Evolutionary conservation across 148 eudicot genomes (phyloP).

Genomic region (Talinum fruticosum): DNA sequence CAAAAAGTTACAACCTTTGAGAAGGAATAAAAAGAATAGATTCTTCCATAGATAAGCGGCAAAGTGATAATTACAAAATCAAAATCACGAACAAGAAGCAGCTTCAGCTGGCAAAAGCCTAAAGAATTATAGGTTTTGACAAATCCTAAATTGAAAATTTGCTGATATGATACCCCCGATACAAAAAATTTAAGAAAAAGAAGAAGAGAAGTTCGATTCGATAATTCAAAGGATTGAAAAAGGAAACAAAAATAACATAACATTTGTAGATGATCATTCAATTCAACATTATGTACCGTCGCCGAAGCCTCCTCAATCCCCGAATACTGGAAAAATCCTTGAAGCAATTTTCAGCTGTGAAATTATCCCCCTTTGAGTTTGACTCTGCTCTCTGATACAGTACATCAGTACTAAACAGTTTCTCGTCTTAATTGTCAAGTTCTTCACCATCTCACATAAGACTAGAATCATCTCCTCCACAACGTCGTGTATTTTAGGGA

Average conservation of each 20-base stretch:
- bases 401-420: too few relatives aligned
- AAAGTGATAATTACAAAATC: not conserved
- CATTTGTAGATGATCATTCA: too few relatives aligned
- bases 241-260: too few relatives aligned
- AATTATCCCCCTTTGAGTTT: not conserved
- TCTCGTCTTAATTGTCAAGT: too few relatives aligned
- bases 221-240: not conserved
- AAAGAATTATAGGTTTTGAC: not conserved
- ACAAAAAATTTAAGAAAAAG: too few relatives aligned
- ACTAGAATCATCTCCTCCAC: too few relatives aligned
- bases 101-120: not conserved
- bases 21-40: not conserved
- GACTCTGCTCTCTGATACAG: not conserved
- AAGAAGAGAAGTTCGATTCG: not conserved
- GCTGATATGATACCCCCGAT: too few relatives aligned
- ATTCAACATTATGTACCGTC: not conserved
- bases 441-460: too few relatives aligned
- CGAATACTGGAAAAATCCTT: not conserved
- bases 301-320: not conserved
- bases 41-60: not conserved
- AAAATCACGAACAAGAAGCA: slow-evolving; percentile 4
- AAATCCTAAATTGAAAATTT: slow-evolving; percentile 12
- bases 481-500: too few relatives aligned
- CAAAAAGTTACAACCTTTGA: not conserved
- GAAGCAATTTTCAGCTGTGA: not conserved